Base-by-base conservation (phyloP, 1,284 basidiomycete species). In the Fistulina hepatica region DNA sequence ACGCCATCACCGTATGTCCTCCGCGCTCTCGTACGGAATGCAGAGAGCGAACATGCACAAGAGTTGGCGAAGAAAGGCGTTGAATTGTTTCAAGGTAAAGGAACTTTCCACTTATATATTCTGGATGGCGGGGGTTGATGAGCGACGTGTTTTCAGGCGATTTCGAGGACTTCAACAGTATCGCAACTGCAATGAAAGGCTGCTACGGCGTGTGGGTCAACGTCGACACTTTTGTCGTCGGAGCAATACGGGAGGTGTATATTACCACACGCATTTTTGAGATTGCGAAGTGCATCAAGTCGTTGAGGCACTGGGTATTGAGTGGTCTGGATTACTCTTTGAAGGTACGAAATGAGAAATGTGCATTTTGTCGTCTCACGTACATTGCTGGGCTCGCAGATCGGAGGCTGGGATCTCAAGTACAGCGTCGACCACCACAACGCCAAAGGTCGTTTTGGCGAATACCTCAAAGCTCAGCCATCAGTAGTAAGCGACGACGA, bases 201-300 rank as follows among this genome's bases (percentile, higher is more conserved):
- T 60, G 53, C 19, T 69, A 68, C 39, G 67, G 67, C 19, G 60
- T 57, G 6, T 69, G 57, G 53, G 56, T 67, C 35, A 69, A 70
- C 44, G 63, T 60, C 5, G 66, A 69, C 40, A 62, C 63, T 3
- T 68, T 67, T 45, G 65, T 61, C 3, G 55, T 67, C 7, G 66
- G 67, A 6, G 62, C 66, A 48, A 51, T 60, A 44, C 56, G 52
- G 33, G 66, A 69, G 47, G 60, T 64, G n/a, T 59, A 54, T 34
- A 35, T 47, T 2, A 64, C 63, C 0, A 58, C 68, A 41, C 55
- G 64, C 32, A 62, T 71, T 9, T 71, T 65, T 43, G 67, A 72
- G 46, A 49, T 61, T 15, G 66, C 69, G 4, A 63, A 66, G 44
- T 56, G 63, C 30, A 52, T 46, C 2, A 47, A 50, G 9, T 49